These are phyloP conservation scores for Chimonanthus praecox DNA, from an alignment of 164 flowering plant species.

Conservation along the genomic window DNA sequence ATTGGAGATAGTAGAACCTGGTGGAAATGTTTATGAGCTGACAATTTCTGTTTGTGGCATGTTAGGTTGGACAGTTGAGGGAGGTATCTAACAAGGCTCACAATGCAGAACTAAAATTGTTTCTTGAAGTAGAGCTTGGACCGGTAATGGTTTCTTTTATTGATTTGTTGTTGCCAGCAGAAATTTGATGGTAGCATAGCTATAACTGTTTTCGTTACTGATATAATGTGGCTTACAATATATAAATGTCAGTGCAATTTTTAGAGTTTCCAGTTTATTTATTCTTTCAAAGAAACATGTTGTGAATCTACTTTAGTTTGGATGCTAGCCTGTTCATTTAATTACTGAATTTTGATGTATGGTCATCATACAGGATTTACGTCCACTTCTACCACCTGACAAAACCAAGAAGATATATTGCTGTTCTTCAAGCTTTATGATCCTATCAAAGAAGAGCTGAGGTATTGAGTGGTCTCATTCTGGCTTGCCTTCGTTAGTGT, in stretches of 20 bases:
- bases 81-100: constrained; percentile 71
- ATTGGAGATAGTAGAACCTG: too few species aligned
- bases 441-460: constrained; percentile 79
- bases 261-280: not conserved
- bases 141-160: constrained; percentile 36
- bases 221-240: too few species aligned
- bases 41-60: constrained; percentile 4
- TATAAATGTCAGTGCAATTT: too few species aligned
- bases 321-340: not conserved
- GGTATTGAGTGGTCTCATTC: constrained; percentile 29
- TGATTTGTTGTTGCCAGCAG: not conserved
- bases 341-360: not conserved
- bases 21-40: not conserved
- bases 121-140: constrained; percentile 74
- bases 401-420: constrained; percentile 77
- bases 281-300: not conserved
- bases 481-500: not conserved
- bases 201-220: not conserved
- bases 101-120: constrained; percentile 74
- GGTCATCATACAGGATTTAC: constrained; percentile 46
- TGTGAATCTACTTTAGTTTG: not conserved
- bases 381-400: constrained; percentile 69
- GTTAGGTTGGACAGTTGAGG: constrained; percentile 79
- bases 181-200: not conserved
- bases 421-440: constrained; percentile 95